Percentiles rank a stretch among this genome's conserved stretches.
Conservation (phyloP, 2,329 filamentous ascomycete genomes). For the Alternaria brassicicola region DNA sequence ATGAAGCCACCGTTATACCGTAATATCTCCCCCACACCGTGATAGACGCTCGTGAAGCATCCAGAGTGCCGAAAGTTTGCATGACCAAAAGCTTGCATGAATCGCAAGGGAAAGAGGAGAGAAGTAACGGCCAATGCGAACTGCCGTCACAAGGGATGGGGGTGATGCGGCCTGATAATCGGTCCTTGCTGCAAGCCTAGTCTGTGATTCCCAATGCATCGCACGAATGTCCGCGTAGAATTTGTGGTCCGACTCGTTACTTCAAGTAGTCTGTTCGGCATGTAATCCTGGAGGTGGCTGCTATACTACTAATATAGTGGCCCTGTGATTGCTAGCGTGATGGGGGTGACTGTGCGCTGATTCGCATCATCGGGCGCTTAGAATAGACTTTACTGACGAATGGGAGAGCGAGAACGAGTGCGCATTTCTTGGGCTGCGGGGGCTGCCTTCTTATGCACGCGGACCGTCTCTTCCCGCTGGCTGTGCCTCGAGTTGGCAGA, state of each 20-base stretch:
- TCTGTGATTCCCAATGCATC: constrained; percentile 20
- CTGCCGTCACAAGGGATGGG: constrained; percentile 11
- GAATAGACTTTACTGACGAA: constrained; percentile 15
- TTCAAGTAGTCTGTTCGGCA: background rate
- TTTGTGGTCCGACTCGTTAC: constrained; percentile 12
- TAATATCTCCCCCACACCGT: constrained; percentile 2
- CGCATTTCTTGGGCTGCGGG: constrained; percentile 19
- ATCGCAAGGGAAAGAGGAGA: constrained; percentile 2
- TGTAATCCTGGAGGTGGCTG: background rate
- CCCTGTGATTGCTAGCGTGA: constrained; percentile 14
- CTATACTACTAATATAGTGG: background rate
- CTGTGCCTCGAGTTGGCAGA: constrained; percentile 30
- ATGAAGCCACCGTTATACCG: background rate
- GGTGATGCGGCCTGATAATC: constrained; percentile 19
- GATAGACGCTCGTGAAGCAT: constrained; percentile 3
- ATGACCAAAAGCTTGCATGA: constrained; percentile 2
- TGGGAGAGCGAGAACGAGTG: constrained; percentile 2
- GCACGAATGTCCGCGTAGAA: constrained; percentile 18
- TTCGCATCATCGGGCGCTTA: constrained; percentile 22
- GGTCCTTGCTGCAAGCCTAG: constrained; percentile 10
- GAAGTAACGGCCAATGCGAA: constrained; percentile 17
- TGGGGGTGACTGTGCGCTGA: constrained; percentile 16
- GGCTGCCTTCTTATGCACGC: constrained; percentile 28
- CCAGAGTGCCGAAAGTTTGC: constrained; percentile 1
- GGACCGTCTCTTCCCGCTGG: constrained; percentile 30